Evolutionary conservation across 768 basidiomycete genomes (phyloP).

Genomic region (Rhodosporidiobolus odoratus): DNA sequence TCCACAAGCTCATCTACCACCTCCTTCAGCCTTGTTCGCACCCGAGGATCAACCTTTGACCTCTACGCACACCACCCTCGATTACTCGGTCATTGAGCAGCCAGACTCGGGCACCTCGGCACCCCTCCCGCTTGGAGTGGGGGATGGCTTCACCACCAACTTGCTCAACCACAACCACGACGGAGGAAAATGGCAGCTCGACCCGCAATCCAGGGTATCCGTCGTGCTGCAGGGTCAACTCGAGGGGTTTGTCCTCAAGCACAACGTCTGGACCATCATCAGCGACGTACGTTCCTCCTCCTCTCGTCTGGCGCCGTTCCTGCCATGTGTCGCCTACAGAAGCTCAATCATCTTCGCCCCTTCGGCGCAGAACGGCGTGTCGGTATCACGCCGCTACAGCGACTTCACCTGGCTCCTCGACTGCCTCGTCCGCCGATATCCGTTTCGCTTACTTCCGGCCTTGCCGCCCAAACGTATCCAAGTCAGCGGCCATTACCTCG

Average conservation of each 20-base stretch:
- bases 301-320: not conserved
- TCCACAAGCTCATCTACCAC: not conserved
- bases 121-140: too few relatives aligned
- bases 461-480: constrained; percentile 90
- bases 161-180: not conserved
- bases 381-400: constrained; percentile 80
- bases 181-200: constrained; percentile 4
- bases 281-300: not conserved
- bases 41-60: not conserved
- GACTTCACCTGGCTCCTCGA: constrained; percentile 92
- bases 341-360: not conserved
- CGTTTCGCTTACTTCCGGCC: constrained; percentile 79
- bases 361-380: constrained; percentile 24
- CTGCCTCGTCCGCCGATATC: constrained; percentile 75
- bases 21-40: not conserved
- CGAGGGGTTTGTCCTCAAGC: constrained; percentile 18
- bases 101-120: not conserved
- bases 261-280: constrained; percentile 10
- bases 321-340: not conserved
- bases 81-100: constrained; percentile 17
- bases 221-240: constrained; percentile 5
- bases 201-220: not conserved
- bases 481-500: constrained; percentile 43
- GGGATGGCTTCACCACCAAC: not conserved
- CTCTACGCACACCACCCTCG: not conserved